Percentiles rank a stretch among this genome's conserved stretches.
Evolutionary conservation across 2,329 filamentous ascomycete genomes (phyloP).

Genomic region (Talaromyces marneffei): DNA sequence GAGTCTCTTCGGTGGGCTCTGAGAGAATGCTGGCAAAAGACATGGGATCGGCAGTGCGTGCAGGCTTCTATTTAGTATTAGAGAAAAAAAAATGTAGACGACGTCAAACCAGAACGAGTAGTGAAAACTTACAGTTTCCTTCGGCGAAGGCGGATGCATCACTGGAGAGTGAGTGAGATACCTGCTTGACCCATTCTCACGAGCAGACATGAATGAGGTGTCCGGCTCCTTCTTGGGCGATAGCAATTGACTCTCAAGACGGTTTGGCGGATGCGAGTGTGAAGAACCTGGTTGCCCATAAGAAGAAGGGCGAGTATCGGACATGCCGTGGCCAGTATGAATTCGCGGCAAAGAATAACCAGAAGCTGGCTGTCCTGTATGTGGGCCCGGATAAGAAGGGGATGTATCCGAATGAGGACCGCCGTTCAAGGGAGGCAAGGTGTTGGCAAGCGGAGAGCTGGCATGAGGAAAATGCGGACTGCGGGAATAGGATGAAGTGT

Average conservation of each 20-base stretch:
- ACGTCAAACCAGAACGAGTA: background rate
- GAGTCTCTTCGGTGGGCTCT: slow-evolving; percentile 60
- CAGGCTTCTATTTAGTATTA: slow-evolving; percentile 54
- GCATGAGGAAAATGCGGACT: slow-evolving; percentile 39
- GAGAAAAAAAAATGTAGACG: slow-evolving; percentile 10
- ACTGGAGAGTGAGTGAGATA: slow-evolving; percentile 31
- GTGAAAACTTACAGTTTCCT: slow-evolving; percentile 35
- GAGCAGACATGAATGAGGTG: slow-evolving; percentile 25
- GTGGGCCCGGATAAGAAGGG: slow-evolving; percentile 30
- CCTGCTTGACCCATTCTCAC: slow-evolving; percentile 24
- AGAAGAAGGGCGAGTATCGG: slow-evolving; percentile 31
- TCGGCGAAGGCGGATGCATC: slow-evolving; percentile 32
- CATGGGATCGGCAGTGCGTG: slow-evolving; percentile 79
- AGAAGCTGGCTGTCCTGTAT: slow-evolving; percentile 27
- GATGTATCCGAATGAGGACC: slow-evolving; percentile 30
- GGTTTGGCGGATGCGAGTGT: slow-evolving; percentile 39
- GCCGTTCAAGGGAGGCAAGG: slow-evolving; percentile 38
- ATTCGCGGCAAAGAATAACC: slow-evolving; percentile 32
- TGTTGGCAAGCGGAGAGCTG: slow-evolving; percentile 36
- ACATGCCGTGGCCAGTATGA: slow-evolving; percentile 30
- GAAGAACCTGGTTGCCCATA: slow-evolving; percentile 33
- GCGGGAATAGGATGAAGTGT: slow-evolving; percentile 30
- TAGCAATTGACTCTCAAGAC: slow-evolving; percentile 34
- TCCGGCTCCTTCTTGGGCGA: slow-evolving; percentile 40
- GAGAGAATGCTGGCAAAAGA: slow-evolving; percentile 93